Evolutionary conservation across 2,329 filamentous ascomycete species (phyloP).

Genomic region (Calcarisporium arbuscula): DNA sequence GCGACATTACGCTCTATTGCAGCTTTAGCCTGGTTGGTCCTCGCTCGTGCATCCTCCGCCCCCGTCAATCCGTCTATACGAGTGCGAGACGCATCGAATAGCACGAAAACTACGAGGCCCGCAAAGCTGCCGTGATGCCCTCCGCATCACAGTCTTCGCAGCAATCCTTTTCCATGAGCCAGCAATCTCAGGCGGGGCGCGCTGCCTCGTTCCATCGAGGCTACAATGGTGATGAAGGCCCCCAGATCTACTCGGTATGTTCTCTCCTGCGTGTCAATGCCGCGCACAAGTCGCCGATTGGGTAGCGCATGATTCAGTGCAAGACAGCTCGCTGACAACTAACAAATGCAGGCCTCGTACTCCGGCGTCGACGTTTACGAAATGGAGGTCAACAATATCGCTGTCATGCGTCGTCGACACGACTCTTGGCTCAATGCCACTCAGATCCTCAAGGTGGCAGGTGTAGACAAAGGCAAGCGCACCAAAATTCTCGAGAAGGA

Average conservation of each 20-base stretch:
- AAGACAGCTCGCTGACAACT: conserved; percentile 14
- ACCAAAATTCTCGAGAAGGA: conserved; percentile 98
- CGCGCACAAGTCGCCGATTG: too few relatives aligned
- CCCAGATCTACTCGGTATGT: conserved; percentile 58
- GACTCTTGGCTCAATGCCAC: conserved; percentile 98
- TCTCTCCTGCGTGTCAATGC: too few relatives aligned
- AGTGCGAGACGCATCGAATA: too few relatives aligned
- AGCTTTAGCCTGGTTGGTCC: too few relatives aligned
- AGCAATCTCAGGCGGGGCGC: conserved; percentile 40
- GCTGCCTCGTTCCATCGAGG: conserved; percentile 29
- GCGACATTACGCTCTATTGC: too few relatives aligned
- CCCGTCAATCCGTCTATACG: too few relatives aligned
- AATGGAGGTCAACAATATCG: conserved; percentile 91
- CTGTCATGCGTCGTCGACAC: conserved; percentile 90
- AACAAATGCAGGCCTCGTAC: conserved; percentile 63
- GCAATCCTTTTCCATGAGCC: conserved; percentile 52
- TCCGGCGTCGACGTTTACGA: conserved; percentile 96
- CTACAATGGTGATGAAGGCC: conserved; percentile 33
- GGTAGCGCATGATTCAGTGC: too few relatives aligned
- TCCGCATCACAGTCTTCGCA: conserved; percentile 48
- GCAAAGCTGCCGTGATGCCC: conserved; percentile 22
- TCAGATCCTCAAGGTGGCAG: conserved; percentile 95
- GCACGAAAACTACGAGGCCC: too few relatives aligned
- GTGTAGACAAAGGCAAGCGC: conserved; percentile 94
- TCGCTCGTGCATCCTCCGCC: too few relatives aligned